phyloP scores from a whole-genome alignment of 352 stramenopile species.

The Phytophthora ramorum region DNA sequence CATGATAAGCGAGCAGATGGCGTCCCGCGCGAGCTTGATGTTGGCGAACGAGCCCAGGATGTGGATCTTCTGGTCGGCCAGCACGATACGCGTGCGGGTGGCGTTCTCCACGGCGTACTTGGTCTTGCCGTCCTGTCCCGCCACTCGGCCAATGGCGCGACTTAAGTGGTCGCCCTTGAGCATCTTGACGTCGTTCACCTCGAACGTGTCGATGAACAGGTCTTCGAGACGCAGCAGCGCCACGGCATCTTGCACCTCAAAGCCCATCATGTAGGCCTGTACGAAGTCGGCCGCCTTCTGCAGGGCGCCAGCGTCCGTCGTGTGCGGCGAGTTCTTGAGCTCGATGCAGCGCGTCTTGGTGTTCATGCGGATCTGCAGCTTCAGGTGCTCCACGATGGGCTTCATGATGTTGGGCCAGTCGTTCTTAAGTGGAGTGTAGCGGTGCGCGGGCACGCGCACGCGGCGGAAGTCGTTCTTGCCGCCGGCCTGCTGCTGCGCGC shows the following conservation, averaged over 20 bases:
- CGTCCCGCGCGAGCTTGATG: constrained; percentile 97
- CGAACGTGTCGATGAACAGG: constrained; percentile 98
- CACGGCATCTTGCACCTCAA: constrained; percentile 98
- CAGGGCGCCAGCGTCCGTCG: constrained; percentile 93
- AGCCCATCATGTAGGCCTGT: constrained; percentile 99
- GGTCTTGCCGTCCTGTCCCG: constrained; percentile 99
- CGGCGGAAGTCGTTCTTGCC: constrained; percentile 97
- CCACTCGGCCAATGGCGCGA: constrained; percentile 98
- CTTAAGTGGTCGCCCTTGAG: constrained; percentile 99
- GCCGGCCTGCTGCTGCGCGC: constrained; percentile 71
- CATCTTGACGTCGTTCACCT: constrained; percentile 98
- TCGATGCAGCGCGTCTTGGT: constrained; percentile 98
- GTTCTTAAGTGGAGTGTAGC: constrained; percentile 98
- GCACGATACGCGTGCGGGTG: constrained; percentile 98
- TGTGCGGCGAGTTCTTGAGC: constrained; percentile 96
- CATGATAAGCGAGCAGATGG: constrained; percentile 93
- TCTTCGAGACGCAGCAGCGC: constrained; percentile 99
- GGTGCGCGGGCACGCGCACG: constrained; percentile 95
- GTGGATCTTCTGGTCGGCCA: constrained; percentile 98
- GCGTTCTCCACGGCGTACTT: constrained; percentile 99
- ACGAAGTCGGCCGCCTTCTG: constrained; percentile 99
- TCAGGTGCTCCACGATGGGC: constrained; percentile 98
- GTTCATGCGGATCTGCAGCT: constrained; percentile 99
- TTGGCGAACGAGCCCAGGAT: constrained; percentile 99
- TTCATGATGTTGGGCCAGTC: constrained; percentile 99